Evolutionary conservation across 2,329 filamentous ascomycete species (phyloP), one percentile per base, ranked within the genome.

Genomic region (Botrytis galanthina): DNA sequence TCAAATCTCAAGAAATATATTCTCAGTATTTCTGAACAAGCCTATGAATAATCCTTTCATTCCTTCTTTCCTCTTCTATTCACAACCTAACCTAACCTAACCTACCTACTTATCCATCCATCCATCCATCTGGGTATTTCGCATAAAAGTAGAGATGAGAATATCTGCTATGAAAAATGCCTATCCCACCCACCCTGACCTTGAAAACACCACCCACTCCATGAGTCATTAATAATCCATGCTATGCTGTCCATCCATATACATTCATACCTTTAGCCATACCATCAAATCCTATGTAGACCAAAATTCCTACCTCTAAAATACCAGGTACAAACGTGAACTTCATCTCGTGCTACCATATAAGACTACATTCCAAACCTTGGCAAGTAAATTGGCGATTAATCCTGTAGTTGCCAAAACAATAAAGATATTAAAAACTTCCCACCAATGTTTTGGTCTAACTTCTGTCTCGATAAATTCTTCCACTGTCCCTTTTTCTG

Each of bases 401-500:
- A 81, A 69, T 16, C 73, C 79, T 64, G 78, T 76, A 12, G 75
- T 74, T 10, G 78, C 79, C 37, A 81, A 64, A 35, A 81, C 76
- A 12, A 80, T 67, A 72, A 81, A 81, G 26, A 82, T 79, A 20
- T 79, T 79, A 14, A 74, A 75, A 22, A 81, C 75, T 73, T 82
- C 80, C 75, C 75, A 81, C 76, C 78, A 79, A 63, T 79, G 75
- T 22, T 73, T 74, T 16, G 80, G 74, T 63, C 79, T 81, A 32
- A 81, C 79, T 71, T 81, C 78, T 0, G 80, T 81, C 72, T 81
- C 80, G 63, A 81, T 80, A 42, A 77, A 79, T 1, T 75, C 75
- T 8, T 74, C 73, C n/a, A 78, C 74, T 10, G 51, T 72, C 35
- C 70, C 75, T 66, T 75, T 75, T 4, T 73, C 61, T 10, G 74